These are phyloP conservation scores for Bretziella fagacearum DNA, from an alignment of 2,329 filamentous ascomycete species.

Conservation along the genomic window DNA sequence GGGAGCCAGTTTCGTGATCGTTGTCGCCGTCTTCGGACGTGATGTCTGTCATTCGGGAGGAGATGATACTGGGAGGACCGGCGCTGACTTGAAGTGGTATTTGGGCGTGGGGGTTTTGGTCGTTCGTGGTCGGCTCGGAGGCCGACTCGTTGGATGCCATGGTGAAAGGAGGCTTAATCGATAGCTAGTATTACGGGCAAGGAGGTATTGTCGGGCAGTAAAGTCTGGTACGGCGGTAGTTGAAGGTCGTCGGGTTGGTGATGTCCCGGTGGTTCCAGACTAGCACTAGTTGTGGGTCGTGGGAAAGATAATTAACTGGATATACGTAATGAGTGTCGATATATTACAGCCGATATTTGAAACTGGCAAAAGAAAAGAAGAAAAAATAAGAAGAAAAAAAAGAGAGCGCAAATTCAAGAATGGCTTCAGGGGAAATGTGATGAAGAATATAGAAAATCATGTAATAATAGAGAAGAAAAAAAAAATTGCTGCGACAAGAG, in stretches of 20 bases:
- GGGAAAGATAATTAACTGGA: not conserved
- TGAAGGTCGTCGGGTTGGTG: not conserved
- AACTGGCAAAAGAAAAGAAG: not conserved
- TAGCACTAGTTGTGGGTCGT: not conserved
- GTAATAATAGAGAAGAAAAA: not conserved
- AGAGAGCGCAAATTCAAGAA: not conserved
- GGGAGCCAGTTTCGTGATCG: conserved; percentile 19
- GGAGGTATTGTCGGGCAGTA: no score
- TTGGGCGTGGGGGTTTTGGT: conserved; percentile 18
- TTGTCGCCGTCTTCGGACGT: conserved; percentile 38
- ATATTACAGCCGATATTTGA: not conserved
- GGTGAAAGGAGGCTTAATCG: not conserved
- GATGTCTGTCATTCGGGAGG: conserved; percentile 54
- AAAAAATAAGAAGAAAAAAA: not conserved
- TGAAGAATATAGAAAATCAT: not conserved
- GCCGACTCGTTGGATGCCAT: not conserved
- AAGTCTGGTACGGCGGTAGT: no score
- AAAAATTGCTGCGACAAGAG: not conserved
- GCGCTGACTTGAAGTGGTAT: conserved; percentile 27
- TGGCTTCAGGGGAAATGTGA: not conserved
- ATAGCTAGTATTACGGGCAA: no score
- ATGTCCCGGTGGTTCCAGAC: not conserved
- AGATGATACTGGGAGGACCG: conserved; percentile 48
- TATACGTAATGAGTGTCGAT: not conserved
- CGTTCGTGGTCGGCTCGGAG: not conserved